Base-by-base conservation (phyloP, 768 basidiomycete species). In the Sporobolomyces phaffii region DNA sequence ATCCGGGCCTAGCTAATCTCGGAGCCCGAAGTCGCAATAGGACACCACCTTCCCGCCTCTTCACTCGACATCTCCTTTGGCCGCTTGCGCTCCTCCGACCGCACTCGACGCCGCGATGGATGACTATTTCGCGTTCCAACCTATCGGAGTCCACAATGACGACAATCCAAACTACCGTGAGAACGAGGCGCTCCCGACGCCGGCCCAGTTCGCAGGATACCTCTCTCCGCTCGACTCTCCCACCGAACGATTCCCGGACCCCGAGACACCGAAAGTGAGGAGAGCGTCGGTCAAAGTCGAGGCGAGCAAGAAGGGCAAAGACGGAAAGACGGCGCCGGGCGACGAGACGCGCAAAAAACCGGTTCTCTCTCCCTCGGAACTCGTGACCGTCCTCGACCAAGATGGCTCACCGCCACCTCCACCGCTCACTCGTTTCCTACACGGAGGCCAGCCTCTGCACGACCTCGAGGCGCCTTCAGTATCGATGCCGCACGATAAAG, bases 381-480 rank as follows among this genome's bases (percentile, higher is more conserved):
- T 65, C 33, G 52, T 47, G 2, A n/a, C 62, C 3, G 66, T 68
- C 0, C 61, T 68, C 24, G n/a, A 52, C 9, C 18, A 48, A n/a
- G 49, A n/a, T 20, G 56, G 17, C 0, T 1, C 0, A 3, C 49
- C 64, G 24, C 20, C 64, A 4, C 69, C 60, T 6, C 60, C 48
- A 5, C 31, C 61, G 0, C 20, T 13, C 10, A 33, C 38, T 2
- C 49, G 69, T 1, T 70, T 62, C 28, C 44, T 70, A 13, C 69
- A 70, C 29, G 69, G 69, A 1, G 69, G 69, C 1, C 69, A 64
- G 8, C 64, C 69, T 0, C 33, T 70, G 29, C 51, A 61, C 36
- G 64, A 62, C 20, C 60, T 70, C 49, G 63, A 61, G 36, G 69
- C 69, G 26, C 64, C 69, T 4, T 65, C 64, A 3, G 57, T 48